Conservation (phyloP, 805 yeast genomes). For the Lipomyces yamanashiensis region DNA sequence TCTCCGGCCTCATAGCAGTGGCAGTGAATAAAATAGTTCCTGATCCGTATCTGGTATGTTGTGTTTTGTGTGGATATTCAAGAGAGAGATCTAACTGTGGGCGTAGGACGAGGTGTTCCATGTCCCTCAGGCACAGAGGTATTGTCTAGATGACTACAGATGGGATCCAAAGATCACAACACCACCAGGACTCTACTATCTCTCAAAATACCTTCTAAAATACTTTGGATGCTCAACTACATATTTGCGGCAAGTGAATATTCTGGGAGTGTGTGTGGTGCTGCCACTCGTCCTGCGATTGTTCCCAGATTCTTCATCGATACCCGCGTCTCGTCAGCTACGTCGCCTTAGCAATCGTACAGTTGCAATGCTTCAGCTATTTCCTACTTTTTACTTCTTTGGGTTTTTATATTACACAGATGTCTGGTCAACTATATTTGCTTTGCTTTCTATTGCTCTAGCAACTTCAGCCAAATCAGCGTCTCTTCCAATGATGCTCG, state of each 20-base stretch:
- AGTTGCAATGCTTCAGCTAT: slow-evolving; percentile 42
- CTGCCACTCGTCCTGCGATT: slow-evolving; percentile 50
- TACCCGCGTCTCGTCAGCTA: slow-evolving; percentile 40
- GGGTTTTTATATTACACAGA: slow-evolving; percentile 88
- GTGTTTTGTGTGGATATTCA: neutral
- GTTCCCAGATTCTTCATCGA: slow-evolving; percentile 5
- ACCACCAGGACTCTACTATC: slow-evolving; percentile 76
- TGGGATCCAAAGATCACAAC: slow-evolving; percentile 96
- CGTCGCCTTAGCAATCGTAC: slow-evolving; percentile 12
- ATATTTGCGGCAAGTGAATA: slow-evolving; percentile 60
- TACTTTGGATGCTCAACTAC: slow-evolving; percentile 44
- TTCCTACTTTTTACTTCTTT: slow-evolving; percentile 76
- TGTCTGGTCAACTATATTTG: slow-evolving; percentile 81
- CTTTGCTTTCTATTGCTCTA: slow-evolving; percentile 55
- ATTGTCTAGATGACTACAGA: slow-evolving; percentile 63
- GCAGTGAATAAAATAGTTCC: slow-evolving; percentile 24
- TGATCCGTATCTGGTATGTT: slow-evolving; percentile 38
- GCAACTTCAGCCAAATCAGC: neutral
- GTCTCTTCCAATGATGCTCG: neutral
- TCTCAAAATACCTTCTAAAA: slow-evolving; percentile 7
- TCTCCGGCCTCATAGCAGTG: slow-evolving; percentile 13
- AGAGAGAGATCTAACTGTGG: neutral
- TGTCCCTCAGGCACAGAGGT: slow-evolving; percentile 73
- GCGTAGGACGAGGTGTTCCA: slow-evolving; percentile 86
- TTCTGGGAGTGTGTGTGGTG: slow-evolving; percentile 63